These are phyloP conservation scores for Geotrichum restrictum DNA, from an alignment of 1,139 yeast genomes.

Conservation along the genomic window DNA sequence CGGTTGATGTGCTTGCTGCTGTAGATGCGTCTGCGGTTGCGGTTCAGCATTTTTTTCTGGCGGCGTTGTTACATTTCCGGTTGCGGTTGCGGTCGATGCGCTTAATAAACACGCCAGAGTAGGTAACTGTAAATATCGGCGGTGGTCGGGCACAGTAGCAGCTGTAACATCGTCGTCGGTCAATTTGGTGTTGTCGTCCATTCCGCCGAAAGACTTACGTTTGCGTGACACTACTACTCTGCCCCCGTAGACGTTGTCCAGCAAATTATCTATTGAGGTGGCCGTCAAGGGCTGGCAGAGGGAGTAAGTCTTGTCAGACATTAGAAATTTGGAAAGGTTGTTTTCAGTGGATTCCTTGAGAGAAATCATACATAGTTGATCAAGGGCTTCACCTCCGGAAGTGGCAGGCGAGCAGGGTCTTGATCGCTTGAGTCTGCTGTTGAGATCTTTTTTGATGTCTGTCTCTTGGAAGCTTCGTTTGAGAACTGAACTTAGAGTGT, in stretches of 20 bases:
- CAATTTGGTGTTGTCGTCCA: neutral
- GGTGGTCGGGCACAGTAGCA: neutral
- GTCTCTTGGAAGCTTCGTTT: neutral
- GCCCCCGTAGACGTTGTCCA: constrained; percentile 15
- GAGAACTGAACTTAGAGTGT: too few species aligned
- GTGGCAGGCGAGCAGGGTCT: neutral
- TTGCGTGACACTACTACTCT: constrained; percentile 15
- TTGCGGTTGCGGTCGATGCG: neutral
- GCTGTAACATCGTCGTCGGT: neutral
- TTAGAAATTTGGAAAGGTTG: constrained; percentile 3
- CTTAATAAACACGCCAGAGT: too few species aligned
- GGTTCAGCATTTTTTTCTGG: too few species aligned
- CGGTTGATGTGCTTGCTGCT: neutral
- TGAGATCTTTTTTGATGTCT: neutral
- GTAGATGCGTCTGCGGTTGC: too few species aligned
- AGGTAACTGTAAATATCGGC: neutral
- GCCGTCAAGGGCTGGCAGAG: constrained; percentile 7
- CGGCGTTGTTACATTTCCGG: too few species aligned
- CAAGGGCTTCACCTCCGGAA: neutral
- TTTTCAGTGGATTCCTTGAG: neutral
- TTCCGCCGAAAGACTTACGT: constrained; percentile 13
- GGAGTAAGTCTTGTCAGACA: constrained; percentile 12
- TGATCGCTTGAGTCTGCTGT: neutral
- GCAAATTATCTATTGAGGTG: neutral
- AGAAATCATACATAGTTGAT: neutral